Conservation (phyloP, 1,139 yeast species). For the Pichia sp. region DNA sequence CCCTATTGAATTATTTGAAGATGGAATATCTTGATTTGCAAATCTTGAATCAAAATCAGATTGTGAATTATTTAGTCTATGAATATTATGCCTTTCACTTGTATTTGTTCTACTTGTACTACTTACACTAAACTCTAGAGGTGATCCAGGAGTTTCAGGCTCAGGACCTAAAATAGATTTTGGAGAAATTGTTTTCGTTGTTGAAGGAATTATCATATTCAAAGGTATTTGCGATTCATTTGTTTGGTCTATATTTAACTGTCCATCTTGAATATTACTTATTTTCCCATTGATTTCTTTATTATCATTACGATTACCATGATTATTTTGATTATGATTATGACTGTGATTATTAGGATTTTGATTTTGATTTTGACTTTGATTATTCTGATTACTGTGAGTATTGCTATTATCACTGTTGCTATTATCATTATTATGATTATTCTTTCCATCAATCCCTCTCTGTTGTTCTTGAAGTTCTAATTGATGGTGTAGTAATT, state of each 20-base stretch:
- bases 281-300: no score
- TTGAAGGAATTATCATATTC: neutral
- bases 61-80: neutral
- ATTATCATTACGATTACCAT: no score
- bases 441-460: no score
- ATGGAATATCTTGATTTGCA: constrained; percentile 10
- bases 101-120: constrained; percentile 7
- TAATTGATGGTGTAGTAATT: no score
- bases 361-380: no score
- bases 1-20: constrained; percentile 17
- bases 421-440: no score
- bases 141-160: constrained; percentile 13
- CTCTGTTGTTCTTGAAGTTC: no score
- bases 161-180: neutral
- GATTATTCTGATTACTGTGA: no score
- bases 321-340: no score
- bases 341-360: no score
- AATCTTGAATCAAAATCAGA: neutral
- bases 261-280: no score
- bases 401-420: no score
- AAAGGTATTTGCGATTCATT: neutral
- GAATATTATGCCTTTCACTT: neutral
- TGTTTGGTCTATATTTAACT: neutral
- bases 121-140: constrained; percentile 11
- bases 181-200: neutral